Conservation (phyloP, 2,329 filamentous ascomycete genomes). For the Clonostachys sp. region DNA sequence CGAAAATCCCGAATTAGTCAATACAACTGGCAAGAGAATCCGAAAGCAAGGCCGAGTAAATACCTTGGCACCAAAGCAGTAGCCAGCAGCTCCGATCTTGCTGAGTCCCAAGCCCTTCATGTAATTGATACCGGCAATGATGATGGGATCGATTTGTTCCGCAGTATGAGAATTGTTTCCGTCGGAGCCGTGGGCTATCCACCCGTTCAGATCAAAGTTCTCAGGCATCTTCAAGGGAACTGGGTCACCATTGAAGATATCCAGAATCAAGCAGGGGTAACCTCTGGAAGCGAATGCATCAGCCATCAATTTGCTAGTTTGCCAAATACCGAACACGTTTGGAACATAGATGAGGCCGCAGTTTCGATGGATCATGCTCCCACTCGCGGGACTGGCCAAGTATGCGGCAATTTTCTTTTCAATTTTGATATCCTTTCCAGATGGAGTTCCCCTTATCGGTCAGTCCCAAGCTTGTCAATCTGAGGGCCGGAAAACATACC, state of each 20-base stretch:
- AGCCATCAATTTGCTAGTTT: conserved; percentile 28
- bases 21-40: neutral
- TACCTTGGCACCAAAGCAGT: conserved; percentile 69
- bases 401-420: conserved; percentile 40
- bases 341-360: conserved; percentile 17
- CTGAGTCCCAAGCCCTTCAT: conserved; percentile 47
- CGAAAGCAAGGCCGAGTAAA: no score
- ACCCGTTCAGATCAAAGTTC: conserved; percentile 18
- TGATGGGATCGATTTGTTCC: conserved; percentile 19
- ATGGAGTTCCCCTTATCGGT: conserved; percentile 38
- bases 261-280: conserved; percentile 21
- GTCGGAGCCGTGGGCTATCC: conserved; percentile 28
- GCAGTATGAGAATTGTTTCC: conserved; percentile 33
- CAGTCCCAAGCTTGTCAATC: neutral
- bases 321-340: conserved; percentile 42
- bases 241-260: conserved; percentile 24
- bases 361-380: conserved; percentile 10
- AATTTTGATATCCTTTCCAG: conserved; percentile 36
- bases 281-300: conserved; percentile 24
- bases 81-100: conserved; percentile 62
- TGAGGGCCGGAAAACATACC: no score
- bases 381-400: conserved; percentile 26
- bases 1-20: neutral
- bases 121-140: conserved; percentile 36
- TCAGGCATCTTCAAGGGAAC: conserved; percentile 37